Evolutionary conservation across 139 green algal genomes (phyloP).

Genomic region (Ostreobium quekettii): DNA sequence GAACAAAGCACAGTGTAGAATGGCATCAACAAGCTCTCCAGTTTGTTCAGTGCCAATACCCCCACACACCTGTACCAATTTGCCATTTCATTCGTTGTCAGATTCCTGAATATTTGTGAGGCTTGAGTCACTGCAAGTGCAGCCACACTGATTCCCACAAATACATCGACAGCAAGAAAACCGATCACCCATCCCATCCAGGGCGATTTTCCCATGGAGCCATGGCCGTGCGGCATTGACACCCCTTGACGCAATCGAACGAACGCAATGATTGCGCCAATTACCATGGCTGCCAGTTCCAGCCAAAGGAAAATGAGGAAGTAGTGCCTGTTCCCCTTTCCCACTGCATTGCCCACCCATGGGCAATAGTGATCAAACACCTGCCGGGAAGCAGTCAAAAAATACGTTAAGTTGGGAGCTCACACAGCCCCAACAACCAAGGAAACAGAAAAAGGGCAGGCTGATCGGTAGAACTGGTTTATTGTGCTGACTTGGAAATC

Average conservation of each 20-base stretch:
- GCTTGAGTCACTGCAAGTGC: conserved; percentile 71
- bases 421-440: too few relatives aligned
- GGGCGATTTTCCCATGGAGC: too few relatives aligned
- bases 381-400: too few relatives aligned
- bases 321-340: conserved; percentile 60
- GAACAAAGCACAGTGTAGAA: neutral
- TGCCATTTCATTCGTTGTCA: conserved; percentile 94
- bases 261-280: conserved; percentile 36
- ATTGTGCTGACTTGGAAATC: too few relatives aligned
- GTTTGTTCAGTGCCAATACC: neutral
- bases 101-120: conserved; percentile 63
- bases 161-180: conserved; percentile 69
- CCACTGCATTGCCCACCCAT: conserved; percentile 86
- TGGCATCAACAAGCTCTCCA: neutral
- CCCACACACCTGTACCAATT: conserved; percentile 71
- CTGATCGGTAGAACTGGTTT: too few relatives aligned
- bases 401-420: too few relatives aligned
- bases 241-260: conserved; percentile 19
- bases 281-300: conserved; percentile 64
- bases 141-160: conserved; percentile 70
- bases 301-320: conserved; percentile 85
- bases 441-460: too few relatives aligned
- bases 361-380: conserved; percentile 98
- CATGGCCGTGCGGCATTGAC: too few relatives aligned
- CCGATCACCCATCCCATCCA: too few relatives aligned